Percentiles rank a stretch among this genome's conserved stretches.
These are phyloP conservation scores for Bolboschoenus planiculmis DNA, from an alignment of 176 grass and related monocot species.

Conservation along the genomic window DNA sequence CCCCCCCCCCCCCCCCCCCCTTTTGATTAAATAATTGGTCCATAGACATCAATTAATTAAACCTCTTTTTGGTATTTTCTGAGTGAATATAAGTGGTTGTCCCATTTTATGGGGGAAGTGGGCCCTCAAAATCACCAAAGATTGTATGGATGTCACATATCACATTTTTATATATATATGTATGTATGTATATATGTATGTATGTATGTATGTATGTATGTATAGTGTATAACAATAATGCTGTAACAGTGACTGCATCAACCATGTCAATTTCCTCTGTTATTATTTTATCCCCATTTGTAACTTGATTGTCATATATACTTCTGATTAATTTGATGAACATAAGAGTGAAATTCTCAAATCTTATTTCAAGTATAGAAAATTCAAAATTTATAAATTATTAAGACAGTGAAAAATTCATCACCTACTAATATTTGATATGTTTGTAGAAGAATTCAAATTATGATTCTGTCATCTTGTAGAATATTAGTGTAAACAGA, in stretches of 20 bases:
- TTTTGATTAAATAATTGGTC: neutral
- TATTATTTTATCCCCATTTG: neutral
- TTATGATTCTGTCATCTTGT: too few species aligned
- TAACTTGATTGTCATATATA: neutral
- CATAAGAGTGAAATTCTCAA: neutral
- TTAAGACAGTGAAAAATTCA: too few species aligned
- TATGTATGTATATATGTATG: too few species aligned
- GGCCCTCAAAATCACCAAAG: neutral
- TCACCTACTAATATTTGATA: too few species aligned
- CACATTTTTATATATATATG: too few species aligned
- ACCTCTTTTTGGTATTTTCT: neutral
- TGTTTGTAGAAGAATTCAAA: too few species aligned
- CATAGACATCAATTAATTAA: neutral
- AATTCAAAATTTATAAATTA: neutral
- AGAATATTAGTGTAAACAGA: too few species aligned
- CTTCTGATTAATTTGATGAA: neutral
- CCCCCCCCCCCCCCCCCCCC: too few species aligned
- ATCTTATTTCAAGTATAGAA: neutral
- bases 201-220: too few species aligned
- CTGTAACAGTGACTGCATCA: neutral
- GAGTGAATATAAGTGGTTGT: neutral
- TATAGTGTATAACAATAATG: neutral
- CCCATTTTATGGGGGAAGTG: neutral
- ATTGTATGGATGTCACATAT: neutral
- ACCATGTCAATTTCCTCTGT: neutral